These are phyloP conservation scores for Torulaspora indica DNA, from an alignment of 805 yeast species.

Conservation along the genomic window DNA sequence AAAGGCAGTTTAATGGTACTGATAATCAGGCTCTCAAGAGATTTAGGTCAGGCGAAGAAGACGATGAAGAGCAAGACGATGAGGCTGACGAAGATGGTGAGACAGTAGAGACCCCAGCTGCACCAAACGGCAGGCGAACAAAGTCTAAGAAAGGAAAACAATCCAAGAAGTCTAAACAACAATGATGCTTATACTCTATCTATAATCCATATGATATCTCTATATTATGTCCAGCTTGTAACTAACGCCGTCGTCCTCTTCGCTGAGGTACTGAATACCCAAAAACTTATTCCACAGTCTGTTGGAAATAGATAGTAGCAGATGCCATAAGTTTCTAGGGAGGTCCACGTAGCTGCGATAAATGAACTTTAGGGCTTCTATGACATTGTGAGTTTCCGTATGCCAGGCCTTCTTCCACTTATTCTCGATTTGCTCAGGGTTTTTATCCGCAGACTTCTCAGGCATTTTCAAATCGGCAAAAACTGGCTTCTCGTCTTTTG, in stretches of 20 bases:
- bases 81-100: constrained; percentile 14
- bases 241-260: constrained; percentile 19
- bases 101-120: background rate
- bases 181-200: background rate
- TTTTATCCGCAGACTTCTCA: constrained; percentile 6
- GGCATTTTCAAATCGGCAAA: constrained; percentile 33
- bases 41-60: constrained; percentile 27
- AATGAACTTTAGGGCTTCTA: constrained; percentile 61
- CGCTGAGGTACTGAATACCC: constrained; percentile 44
- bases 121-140: constrained; percentile 8
- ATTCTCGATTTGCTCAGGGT: constrained; percentile 5
- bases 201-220: background rate
- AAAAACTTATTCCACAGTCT: constrained; percentile 70
- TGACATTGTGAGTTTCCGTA: constrained; percentile 48
- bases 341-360: constrained; percentile 60
- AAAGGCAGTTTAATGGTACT: constrained; percentile 60
- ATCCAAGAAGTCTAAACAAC: constrained; percentile 1
- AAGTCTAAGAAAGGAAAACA: constrained; percentile 9
- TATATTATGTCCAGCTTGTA: constrained; percentile 25
- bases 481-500: constrained; percentile 3
- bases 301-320: constrained; percentile 46
- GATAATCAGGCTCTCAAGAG: constrained; percentile 44
- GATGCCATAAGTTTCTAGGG: constrained; percentile 57
- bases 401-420: constrained; percentile 43
- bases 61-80: constrained; percentile 29